These are phyloP conservation scores for Cadophora luteo-olivacea DNA, from an alignment of 2,329 filamentous ascomycete genomes.

Conservation along the genomic window DNA sequence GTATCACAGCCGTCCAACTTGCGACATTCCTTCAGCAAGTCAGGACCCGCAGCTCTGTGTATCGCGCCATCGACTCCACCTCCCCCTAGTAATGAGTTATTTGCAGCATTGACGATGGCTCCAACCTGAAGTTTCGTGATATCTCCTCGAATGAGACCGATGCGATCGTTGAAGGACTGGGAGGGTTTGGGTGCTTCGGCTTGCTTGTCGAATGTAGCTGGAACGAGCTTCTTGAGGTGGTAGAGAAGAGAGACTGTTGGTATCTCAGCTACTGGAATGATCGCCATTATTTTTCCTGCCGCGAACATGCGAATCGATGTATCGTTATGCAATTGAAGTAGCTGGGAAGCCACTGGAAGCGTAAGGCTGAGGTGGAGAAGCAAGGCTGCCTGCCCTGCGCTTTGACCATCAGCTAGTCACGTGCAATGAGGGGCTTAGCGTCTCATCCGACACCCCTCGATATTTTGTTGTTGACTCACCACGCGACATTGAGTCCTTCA, in stretches of 20 bases:
- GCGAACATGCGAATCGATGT: conserved; percentile 27
- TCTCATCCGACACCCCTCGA: neutral
- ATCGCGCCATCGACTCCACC: conserved; percentile 93
- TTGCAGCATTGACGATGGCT: conserved; percentile 94
- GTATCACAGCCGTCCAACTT: conserved; percentile 75
- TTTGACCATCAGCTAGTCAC: neutral
- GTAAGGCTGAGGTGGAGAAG: conserved; percentile 1
- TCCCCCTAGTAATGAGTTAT: conserved; percentile 77
- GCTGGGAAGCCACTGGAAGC: neutral
- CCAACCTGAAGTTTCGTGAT: conserved; percentile 82
- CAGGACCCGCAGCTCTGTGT: conserved; percentile 78
- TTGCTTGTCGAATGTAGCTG: conserved; percentile 34
- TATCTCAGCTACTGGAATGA: conserved; percentile 40
- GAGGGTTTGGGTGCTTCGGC: conserved; percentile 48
- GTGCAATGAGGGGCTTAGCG: conserved; percentile 16
- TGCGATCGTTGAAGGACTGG: conserved; percentile 69
- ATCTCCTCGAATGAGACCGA: conserved; percentile 76
- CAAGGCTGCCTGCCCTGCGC: conserved; percentile 8
- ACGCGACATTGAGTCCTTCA: conserved; percentile 5
- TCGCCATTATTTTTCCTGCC: conserved; percentile 40
- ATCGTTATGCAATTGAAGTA: neutral
- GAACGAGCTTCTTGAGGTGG: conserved; percentile 41
- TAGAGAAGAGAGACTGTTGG: conserved; percentile 44
- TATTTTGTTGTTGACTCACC: conserved; percentile 24
- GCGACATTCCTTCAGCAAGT: conserved; percentile 74